Percentiles rank a stretch among this genome's conserved stretches.
phyloP scores from a whole-genome alignment of 352 stramenopile species.

The Globisporangium sylvaticum region DNA sequence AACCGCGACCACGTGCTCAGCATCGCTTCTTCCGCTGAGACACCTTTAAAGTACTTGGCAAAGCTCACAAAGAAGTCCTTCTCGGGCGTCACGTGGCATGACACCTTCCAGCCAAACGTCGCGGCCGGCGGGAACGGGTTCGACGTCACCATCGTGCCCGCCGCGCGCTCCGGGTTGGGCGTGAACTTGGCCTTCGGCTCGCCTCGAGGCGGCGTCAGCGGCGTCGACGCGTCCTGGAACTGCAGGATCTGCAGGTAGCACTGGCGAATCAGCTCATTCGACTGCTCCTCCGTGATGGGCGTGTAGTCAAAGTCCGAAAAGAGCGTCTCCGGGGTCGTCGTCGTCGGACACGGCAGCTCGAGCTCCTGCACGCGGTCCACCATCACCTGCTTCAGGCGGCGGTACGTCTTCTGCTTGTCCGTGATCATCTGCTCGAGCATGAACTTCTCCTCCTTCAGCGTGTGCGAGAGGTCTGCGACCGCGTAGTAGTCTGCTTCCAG shows the following conservation, averaged over 20 bases:
- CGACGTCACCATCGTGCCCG: conserved; percentile 7
- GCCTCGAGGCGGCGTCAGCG: conserved; percentile 22
- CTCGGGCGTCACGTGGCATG: conserved; percentile 31
- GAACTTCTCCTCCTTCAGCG: conserved; percentile 60
- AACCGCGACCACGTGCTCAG: conserved; percentile 32
- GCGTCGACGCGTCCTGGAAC: conserved; percentile 43
- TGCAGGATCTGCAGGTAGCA: conserved; percentile 56
- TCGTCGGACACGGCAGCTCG: conserved; percentile 33
- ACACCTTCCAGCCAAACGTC: conserved; percentile 55
- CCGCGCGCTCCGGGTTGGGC: background rate
- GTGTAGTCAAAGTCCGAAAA: conserved; percentile 45
- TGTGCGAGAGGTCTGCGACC: conserved; percentile 48
- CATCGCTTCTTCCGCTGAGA: conserved; percentile 41
- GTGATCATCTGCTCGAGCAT: conserved; percentile 35
- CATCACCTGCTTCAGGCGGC: conserved; percentile 24
- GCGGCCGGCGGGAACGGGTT: conserved; percentile 35
- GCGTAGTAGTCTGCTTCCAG: conserved; percentile 45
- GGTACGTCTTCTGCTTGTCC: conserved; percentile 22
- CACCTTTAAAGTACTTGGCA: conserved; percentile 39
- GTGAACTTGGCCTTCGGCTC: background rate
- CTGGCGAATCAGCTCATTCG: conserved; percentile 45
- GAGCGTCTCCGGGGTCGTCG: conserved; percentile 23
- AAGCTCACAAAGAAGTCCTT: conserved; percentile 50
- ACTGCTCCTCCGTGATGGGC: conserved; percentile 49
- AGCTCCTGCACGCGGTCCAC: conserved; percentile 41